phyloP scores from a whole-genome alignment of 2,329 filamentous ascomycete genomes.

The Hypomyces rosellus region DNA sequence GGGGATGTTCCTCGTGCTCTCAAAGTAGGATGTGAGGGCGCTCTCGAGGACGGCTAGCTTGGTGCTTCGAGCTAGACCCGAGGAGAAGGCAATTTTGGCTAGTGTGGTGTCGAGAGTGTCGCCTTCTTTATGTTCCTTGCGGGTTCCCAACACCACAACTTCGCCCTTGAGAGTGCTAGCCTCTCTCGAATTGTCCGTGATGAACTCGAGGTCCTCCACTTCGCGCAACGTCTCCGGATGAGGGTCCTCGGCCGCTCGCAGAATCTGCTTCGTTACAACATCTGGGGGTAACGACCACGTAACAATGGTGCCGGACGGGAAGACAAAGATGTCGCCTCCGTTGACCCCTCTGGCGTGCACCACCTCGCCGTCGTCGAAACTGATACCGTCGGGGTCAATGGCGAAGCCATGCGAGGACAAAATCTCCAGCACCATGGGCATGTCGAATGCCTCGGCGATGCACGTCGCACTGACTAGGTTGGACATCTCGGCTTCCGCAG shows the following conservation, averaged over 20 bases:
- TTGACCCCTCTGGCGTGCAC: slow-evolving; percentile 56
- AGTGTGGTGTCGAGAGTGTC: slow-evolving; percentile 57
- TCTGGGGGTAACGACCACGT: slow-evolving; percentile 81
- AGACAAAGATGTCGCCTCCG: slow-evolving; percentile 87
- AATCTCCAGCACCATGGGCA: slow-evolving; percentile 53
- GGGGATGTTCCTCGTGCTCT: slow-evolving; percentile 77
- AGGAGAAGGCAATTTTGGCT: slow-evolving; percentile 95
- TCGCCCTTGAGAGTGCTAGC: slow-evolving; percentile 77
- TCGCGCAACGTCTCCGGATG: slow-evolving; percentile 66
- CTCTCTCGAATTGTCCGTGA: slow-evolving; percentile 66
- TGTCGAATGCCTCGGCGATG: slow-evolving; percentile 58
- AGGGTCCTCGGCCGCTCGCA: slow-evolving; percentile 68
- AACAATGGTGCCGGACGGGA: slow-evolving; percentile 89
- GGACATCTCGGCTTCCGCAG: slow-evolving; percentile 29
- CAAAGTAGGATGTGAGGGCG: slow-evolving; percentile 75
- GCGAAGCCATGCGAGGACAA: slow-evolving; percentile 53
- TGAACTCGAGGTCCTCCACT: slow-evolving; percentile 83
- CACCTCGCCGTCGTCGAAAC: slow-evolving; percentile 55
- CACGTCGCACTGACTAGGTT: slow-evolving; percentile 53
- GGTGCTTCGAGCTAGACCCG: slow-evolving; percentile 83
- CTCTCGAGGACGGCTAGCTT: slow-evolving; percentile 90
- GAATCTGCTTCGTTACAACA: slow-evolving; percentile 66
- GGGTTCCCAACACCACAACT: slow-evolving; percentile 81
- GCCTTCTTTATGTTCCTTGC: slow-evolving; percentile 41
- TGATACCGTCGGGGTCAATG: slow-evolving; percentile 55